These are phyloP conservation scores for Cardamine chenopodiifolia DNA, from an alignment of 345 rosid genomes.

Conservation along the genomic window DNA sequence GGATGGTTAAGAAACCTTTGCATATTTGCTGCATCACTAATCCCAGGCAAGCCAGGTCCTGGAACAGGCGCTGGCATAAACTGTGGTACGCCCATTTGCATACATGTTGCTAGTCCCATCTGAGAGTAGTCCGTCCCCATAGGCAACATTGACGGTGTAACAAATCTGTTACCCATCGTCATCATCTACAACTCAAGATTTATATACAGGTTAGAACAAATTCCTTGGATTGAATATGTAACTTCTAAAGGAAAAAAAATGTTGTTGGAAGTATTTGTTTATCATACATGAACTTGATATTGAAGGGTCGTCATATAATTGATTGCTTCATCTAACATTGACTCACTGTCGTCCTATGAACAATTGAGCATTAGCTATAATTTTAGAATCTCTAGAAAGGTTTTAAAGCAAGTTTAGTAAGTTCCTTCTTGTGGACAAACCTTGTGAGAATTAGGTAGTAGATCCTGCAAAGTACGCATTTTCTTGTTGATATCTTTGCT, in stretches of 20 bases:
- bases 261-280: background rate
- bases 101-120: constrained; percentile 32
- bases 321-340: constrained; percentile 71
- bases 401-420: background rate
- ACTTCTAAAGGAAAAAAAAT: background rate
- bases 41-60: constrained; percentile 25
- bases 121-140: constrained; percentile 33
- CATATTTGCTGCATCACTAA: constrained; percentile 12
- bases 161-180: constrained; percentile 53
- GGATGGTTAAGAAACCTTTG: constrained; percentile 28
- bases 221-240: background rate
- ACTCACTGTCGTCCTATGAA: constrained; percentile 58
- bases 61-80: constrained; percentile 18
- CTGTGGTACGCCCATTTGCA: constrained; percentile 36
- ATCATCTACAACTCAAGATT: constrained; percentile 37
- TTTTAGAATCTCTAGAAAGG: background rate
- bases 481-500: constrained; percentile 66
- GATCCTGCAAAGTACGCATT: constrained; percentile 65
- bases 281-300: constrained; percentile 69
- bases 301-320: constrained; percentile 66
- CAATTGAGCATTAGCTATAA: background rate
- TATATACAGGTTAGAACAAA: constrained; percentile 25
- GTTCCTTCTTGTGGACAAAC: constrained; percentile 37
- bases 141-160: constrained; percentile 45
- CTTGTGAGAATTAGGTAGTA: constrained; percentile 70